phyloP scores from a whole-genome alignment of 208 protist species.

The Trypanosoma grayi region DNA sequence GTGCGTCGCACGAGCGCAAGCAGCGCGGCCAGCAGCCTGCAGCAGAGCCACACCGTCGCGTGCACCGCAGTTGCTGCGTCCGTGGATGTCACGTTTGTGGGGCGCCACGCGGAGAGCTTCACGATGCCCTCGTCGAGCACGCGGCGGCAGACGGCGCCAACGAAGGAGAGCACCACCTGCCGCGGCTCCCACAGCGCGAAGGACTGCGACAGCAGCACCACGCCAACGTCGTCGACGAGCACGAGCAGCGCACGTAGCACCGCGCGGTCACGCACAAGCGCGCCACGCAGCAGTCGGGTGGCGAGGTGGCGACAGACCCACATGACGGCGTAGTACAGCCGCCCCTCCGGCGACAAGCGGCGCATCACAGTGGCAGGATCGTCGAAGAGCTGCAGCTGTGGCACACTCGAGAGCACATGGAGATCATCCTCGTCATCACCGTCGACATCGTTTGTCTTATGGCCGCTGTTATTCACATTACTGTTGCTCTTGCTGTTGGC shows the following conservation, averaged over 20 bases:
- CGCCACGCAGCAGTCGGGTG: conserved; percentile 13
- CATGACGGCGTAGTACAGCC: conserved; percentile 47
- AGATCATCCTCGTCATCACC: conserved; percentile 28
- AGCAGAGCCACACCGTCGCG: conserved; percentile 27
- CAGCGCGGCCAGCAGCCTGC: conserved; percentile 31
- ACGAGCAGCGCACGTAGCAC: conserved; percentile 28
- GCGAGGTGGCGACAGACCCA: conserved; percentile 18
- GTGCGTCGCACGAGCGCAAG: conserved; percentile 28
- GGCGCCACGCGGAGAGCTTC: conserved; percentile 34
- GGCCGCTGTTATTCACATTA: neutral
- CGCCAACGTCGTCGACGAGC: conserved; percentile 48
- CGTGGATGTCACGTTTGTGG: conserved; percentile 26
- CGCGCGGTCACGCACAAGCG: conserved; percentile 21
- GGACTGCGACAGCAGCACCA: conserved; percentile 32
- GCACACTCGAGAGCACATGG: conserved; percentile 28
- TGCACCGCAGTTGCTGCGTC: conserved; percentile 29
- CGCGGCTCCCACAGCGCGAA: conserved; percentile 52
- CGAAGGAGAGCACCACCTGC: conserved; percentile 36
- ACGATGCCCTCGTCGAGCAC: conserved; percentile 33
- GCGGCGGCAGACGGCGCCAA: conserved; percentile 19
- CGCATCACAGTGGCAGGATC: conserved; percentile 26
- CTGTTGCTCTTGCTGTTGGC: neutral
- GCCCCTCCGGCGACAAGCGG: conserved; percentile 28
- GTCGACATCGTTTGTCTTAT: neutral
- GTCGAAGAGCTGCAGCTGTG: conserved; percentile 22